Conservation (phyloP, 331 rosid species). For the Cydonia oblonga region DNA sequence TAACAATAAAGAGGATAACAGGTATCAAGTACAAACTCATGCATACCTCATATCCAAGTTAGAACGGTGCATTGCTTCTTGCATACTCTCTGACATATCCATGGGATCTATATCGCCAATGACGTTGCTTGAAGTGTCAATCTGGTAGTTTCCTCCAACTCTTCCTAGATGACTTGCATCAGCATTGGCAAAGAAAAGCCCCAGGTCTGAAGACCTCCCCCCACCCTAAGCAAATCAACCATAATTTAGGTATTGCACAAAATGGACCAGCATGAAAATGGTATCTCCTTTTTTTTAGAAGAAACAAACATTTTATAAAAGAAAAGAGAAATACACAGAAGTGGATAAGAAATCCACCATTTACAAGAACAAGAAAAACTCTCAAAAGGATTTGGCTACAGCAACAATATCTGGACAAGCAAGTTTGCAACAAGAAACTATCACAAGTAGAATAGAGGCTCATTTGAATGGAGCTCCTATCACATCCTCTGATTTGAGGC, state of each 20-base stretch:
- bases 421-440: not conserved
- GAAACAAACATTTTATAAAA: too few relatives aligned
- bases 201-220: slow-evolving; percentile 72
- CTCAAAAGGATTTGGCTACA: too few relatives aligned
- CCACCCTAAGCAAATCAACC: slow-evolving; percentile 51
- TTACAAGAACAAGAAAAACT: too few relatives aligned
- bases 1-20: not conserved
- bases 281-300: too few relatives aligned
- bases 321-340: too few relatives aligned
- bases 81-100: slow-evolving; percentile 98
- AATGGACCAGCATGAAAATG: not conserved
- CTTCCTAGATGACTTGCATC: slow-evolving; percentile 66
- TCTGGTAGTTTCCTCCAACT: slow-evolving; percentile 40
- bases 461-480: not conserved
- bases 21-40: slow-evolving; percentile 24
- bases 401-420: slow-evolving; percentile 7
- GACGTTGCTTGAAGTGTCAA: slow-evolving; percentile 28
- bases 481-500: not conserved
- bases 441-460: not conserved
- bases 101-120: slow-evolving; percentile 65
- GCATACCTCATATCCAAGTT: slow-evolving; percentile 87
- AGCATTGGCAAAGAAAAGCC: slow-evolving; percentile 73
- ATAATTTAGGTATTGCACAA: slow-evolving; percentile 11
- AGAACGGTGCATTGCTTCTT: slow-evolving; percentile 99
- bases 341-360: too few relatives aligned